These are phyloP conservation scores for Cymodocea nodosa DNA, from an alignment of 116 monocot genomes.

Conservation along the genomic window DNA sequence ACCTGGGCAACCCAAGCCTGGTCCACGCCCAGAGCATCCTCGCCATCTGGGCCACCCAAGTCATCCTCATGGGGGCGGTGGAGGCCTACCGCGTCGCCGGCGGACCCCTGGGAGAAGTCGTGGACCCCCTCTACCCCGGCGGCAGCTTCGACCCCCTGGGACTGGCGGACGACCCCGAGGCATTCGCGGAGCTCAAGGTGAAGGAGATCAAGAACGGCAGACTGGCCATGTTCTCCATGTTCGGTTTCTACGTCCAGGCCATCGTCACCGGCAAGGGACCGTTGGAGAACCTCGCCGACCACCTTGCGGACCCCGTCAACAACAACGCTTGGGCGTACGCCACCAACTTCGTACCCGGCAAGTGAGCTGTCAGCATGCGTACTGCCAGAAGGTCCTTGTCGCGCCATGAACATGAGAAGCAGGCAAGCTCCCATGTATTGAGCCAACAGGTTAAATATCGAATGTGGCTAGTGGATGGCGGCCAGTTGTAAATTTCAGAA, in stretches of 20 bases:
- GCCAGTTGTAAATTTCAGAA: no score
- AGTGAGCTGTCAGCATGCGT: slow-evolving; percentile 21
- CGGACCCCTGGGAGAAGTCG: slow-evolving; percentile 51
- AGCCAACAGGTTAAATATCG: no score
- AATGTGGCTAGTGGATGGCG: no score
- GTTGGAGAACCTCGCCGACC: slow-evolving; percentile 52
- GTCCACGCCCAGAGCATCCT: slow-evolving; percentile 70
- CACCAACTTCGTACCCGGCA: slow-evolving; percentile 57
- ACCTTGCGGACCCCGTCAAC: slow-evolving; percentile 47
- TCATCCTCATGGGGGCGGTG: slow-evolving; percentile 62
- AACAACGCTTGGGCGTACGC: slow-evolving; percentile 58
- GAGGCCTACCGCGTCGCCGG: slow-evolving; percentile 65
- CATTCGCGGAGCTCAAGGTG: slow-evolving; percentile 49
- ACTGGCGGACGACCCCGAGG: slow-evolving; percentile 48
- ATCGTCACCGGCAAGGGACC: slow-evolving; percentile 51
- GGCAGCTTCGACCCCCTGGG: slow-evolving; percentile 60
- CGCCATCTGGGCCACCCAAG: slow-evolving; percentile 61
- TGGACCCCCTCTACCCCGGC: slow-evolving; percentile 54
- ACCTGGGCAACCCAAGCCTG: slow-evolving; percentile 58
- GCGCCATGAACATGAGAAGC: no score
- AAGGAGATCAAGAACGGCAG: slow-evolving; percentile 58
- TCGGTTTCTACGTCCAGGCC: slow-evolving; percentile 56
- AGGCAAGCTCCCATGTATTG: no score
- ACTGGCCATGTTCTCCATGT: slow-evolving; percentile 56
- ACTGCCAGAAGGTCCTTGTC: no score